Evolutionary conservation across 176 grass and related monocot species (phyloP), one percentile per base, ranked within the genome.

Genomic region (Eleusine coracana): DNA sequence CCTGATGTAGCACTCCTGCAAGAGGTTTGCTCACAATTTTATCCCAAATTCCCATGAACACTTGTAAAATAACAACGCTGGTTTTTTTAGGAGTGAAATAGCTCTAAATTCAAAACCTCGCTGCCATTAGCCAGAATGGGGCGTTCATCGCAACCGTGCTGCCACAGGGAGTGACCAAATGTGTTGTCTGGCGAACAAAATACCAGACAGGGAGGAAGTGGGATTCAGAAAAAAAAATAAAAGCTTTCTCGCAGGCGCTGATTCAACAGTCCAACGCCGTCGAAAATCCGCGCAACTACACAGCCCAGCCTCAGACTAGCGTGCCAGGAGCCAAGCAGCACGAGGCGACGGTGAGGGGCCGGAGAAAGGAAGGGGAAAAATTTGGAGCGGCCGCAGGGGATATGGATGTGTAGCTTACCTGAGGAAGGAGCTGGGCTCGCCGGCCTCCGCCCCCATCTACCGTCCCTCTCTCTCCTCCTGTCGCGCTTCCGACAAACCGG

Each of bases 351-450:
- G 74, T 0, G 3, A 40, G 34, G 10, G 8, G 49, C 5, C 0
- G 45, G 2, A 38, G 2, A 5, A 6, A 25, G 7, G 13, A 18
- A 20, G 6, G 7, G 3, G 3, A 5, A n/a, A 5, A n/a, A 1
- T 40, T 7, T 3, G 3, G 44, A 63, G 31, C 4, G 13, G 8
- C 25, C 11, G 16, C 18, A 27, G 75, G 9, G 13, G 70, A 7
- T 3, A 36, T 34, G 31, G 36, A 8, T 16, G 1, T 15, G 31
- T 10, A 8, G 49, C 45, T 86, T 59, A 86, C 88, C 88, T 86
- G 83, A 90, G 78, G 40, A 90, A 25, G 50, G 83, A 86, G 88
- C 88, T 90, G 83, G 88, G 79, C 8, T 90, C 88, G 83, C 40
- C 83, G 83, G 73, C 56, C n/a, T 90, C 88, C 40, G 80, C 49